Conservation (phyloP, 169 alveolate genomes). For the Babesia divergens region DNA sequence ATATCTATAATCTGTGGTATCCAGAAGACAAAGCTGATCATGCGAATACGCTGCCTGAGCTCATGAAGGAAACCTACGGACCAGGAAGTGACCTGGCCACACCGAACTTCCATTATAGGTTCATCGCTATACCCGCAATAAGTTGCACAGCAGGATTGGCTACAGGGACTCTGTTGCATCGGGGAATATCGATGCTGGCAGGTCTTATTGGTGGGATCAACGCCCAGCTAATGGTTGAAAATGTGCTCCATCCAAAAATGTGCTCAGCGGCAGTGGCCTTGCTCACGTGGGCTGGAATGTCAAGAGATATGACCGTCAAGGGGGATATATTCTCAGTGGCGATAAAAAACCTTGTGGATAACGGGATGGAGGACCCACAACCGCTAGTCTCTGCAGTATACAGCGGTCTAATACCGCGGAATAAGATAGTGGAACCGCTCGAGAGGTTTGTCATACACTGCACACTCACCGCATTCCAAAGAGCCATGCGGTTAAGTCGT, state of each 20-base stretch:
- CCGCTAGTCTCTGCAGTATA: not conserved
- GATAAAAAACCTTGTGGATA: conserved; percentile 14
- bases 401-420: conserved; percentile 21
- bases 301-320: conserved; percentile 20
- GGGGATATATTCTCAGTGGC: conserved; percentile 15
- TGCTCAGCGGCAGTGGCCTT: conserved; percentile 10
- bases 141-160: conserved; percentile 32
- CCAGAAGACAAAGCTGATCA: conserved; percentile 11
- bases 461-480: conserved; percentile 1
- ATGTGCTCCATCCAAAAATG: not conserved
- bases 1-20: conserved; percentile 45
- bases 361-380: conserved; percentile 4
- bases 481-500: conserved; percentile 5
- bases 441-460: conserved; percentile 9
- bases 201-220: not conserved
- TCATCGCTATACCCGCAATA: conserved; percentile 16
- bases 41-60: not conserved
- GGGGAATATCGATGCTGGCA: not conserved
- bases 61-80: conserved; percentile 29
- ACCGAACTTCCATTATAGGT: conserved; percentile 15
- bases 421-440: not conserved
- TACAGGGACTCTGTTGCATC: conserved; percentile 1
- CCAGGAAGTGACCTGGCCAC: conserved; percentile 5
- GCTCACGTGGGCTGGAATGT: conserved; percentile 22
- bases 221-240: not conserved